phyloP scores from a whole-genome alignment of 257 asterid species.

The Oldenlandia corymbosa region DNA sequence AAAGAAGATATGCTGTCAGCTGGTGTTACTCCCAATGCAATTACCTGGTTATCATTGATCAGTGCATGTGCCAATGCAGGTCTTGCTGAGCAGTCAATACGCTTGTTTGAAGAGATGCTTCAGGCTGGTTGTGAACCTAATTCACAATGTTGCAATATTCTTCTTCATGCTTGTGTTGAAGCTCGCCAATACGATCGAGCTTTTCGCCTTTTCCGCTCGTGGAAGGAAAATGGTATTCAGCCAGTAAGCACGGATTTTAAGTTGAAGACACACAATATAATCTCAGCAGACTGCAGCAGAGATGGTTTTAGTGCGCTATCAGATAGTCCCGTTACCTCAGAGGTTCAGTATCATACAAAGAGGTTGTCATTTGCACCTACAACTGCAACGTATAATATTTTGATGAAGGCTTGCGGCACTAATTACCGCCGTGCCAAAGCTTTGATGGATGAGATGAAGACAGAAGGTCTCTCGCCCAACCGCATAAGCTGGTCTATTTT shows the following conservation, averaged over 20 bases:
- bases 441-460: slow-evolving; percentile 89
- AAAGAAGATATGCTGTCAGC: slow-evolving; percentile 77
- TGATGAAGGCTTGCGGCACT: slow-evolving; percentile 94
- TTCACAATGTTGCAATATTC: slow-evolving; percentile 71
- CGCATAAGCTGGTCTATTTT: slow-evolving; percentile 86
- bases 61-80: slow-evolving; percentile 91
- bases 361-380: slow-evolving; percentile 70
- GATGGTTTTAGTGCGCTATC: slow-evolving; percentile 13
- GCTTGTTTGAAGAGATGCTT: slow-evolving; percentile 80
- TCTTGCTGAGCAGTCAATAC: slow-evolving; percentile 67
- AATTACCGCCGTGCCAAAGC: slow-evolving; percentile 74
- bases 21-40: slow-evolving; percentile 64
- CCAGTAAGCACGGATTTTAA: slow-evolving; percentile 21
- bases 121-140: slow-evolving; percentile 71
- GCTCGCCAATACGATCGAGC: slow-evolving; percentile 90
- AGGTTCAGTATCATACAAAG: slow-evolving; percentile 30
- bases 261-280: slow-evolving; percentile 15
- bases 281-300: slow-evolving; percentile 15
- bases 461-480: slow-evolving; percentile 70
- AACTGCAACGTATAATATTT: slow-evolving; percentile 72
- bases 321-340: slow-evolving; percentile 16
- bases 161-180: slow-evolving; percentile 93
- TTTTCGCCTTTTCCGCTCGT: slow-evolving; percentile 70
- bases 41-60: slow-evolving; percentile 89
- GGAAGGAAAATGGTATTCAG: slow-evolving; percentile 62